phyloP scores from a whole-genome alignment of 176 grass and related monocot genomes.

The Triticum timopheevii region DNA sequence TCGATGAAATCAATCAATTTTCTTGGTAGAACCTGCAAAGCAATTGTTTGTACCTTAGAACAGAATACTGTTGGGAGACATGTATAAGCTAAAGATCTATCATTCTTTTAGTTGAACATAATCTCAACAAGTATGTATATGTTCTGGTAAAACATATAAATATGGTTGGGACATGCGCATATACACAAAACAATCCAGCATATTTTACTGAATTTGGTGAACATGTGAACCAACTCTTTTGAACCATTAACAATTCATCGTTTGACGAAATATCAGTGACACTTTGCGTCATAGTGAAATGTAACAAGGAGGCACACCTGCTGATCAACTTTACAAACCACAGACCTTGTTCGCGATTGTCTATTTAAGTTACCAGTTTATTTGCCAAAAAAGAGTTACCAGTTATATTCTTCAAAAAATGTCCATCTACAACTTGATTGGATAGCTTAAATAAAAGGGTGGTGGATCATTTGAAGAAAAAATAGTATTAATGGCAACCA shows the following conservation, averaged over 20 bases:
- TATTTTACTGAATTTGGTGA: neutral
- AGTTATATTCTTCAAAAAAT: neutral
- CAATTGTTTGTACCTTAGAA: constrained; percentile 18
- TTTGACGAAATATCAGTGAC: neutral
- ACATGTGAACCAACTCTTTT: neutral
- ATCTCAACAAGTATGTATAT: neutral
- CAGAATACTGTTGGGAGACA: neutral
- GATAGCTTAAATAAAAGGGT: neutral
- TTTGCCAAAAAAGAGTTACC: neutral
- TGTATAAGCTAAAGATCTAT: constrained; percentile 10
- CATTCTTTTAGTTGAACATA: neutral
- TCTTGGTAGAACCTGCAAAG: constrained; percentile 80
- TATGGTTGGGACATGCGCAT: neutral
- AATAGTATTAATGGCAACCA: neutral
- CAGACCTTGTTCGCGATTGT: neutral
- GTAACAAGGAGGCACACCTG: constrained; percentile 9
- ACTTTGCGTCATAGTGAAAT: neutral
- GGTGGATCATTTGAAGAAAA: neutral
- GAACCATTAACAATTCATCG: neutral
- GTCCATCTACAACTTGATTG: neutral
- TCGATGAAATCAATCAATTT: constrained; percentile 94
- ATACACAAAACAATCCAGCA: neutral
- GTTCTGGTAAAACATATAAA: neutral
- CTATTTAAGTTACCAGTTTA: neutral
- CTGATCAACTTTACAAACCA: neutral